Base-by-base conservation (phyloP, 2,329 filamentous ascomycete genomes). In the Nigrograna mackinnonii region DNA sequence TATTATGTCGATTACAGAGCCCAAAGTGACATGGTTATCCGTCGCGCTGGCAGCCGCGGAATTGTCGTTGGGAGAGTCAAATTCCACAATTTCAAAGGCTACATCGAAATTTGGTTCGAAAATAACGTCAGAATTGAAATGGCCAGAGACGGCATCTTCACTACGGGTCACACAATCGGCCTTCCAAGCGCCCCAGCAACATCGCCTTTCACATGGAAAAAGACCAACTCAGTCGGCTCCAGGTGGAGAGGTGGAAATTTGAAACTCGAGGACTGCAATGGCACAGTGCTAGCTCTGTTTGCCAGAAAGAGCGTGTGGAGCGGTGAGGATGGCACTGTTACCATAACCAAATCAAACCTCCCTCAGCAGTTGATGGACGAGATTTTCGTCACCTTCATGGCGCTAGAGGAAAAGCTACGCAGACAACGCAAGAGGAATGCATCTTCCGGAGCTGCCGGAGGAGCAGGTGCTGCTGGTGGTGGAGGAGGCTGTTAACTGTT, bases 301-400 rank as follows among this genome's bases (percentile, higher is more conserved):
- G 17, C n/a, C 7, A 20, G 20, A 12, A 18, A 17, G 4, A 6
- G 17, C 14, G 28, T 19, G 7, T 17, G 16, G 4, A 21, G n/a
- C 9, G 20, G 31, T 7, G 28, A 35, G 20, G 39, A 35, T 18
- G 39, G 39, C 22, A 36, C 32, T 14, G n/a, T 41, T 9, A 22
- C 38, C 21, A 34, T 35, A 9, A 6, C 18, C 18, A 9, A 22
- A 4, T 35, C 17, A 6, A 12, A 21, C 4, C 26, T 43, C 4
- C 16, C 16, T 9, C 40, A 22, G 21, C 14, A 33, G 21, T 38
- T 38, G 12, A 4, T 34, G 14, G 40, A 43, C 16, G 34, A 43
- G 35, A 38, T 43, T 22, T 22, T 37, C 26, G 28, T 43, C 7
- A 32, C 17, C 11, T 37, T 22, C 17, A 20, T 38, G 40, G 35